phyloP scores from a whole-genome alignment of 768 basidiomycete species.

The Mycena venus region DNA sequence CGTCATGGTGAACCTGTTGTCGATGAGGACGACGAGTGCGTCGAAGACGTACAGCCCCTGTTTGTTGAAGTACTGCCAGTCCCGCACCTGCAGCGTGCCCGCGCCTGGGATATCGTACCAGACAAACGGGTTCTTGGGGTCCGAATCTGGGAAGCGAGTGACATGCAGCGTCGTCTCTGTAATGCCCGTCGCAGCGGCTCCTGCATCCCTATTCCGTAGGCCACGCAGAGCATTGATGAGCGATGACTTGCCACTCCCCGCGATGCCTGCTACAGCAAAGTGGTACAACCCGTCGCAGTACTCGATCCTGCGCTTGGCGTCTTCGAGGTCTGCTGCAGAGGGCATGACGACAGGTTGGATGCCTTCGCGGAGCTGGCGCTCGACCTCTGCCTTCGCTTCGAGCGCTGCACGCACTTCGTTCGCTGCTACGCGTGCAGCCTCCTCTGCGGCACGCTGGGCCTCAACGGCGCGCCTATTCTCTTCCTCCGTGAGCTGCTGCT shows the following conservation, averaged over 20 bases:
- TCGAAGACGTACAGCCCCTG: slow-evolving; percentile 54
- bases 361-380: slow-evolving; percentile 13
- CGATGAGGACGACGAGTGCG: slow-evolving; percentile 47
- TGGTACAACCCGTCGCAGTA: slow-evolving; percentile 34
- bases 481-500: slow-evolving; percentile 42
- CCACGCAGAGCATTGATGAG: not conserved
- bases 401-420: not conserved
- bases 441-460: slow-evolving; percentile 8
- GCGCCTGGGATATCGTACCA: slow-evolving; percentile 34
- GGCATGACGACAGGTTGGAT: slow-evolving; percentile 39
- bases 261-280: not conserved
- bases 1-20: slow-evolving; percentile 45
- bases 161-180: slow-evolving; percentile 41
- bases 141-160: slow-evolving; percentile 40
- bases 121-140: slow-evolving; percentile 35
- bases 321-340: slow-evolving; percentile 34
- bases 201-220: slow-evolving; percentile 33
- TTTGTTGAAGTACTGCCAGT: slow-evolving; percentile 52
- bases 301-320: slow-evolving; percentile 20
- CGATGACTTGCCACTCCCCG: slow-evolving; percentile 1
- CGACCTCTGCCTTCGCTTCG: slow-evolving; percentile 3
- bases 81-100: slow-evolving; percentile 44
- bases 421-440: not conserved
- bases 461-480: slow-evolving; percentile 28
- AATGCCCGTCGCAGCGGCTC: slow-evolving; percentile 44